A percentile compares a stretch with the other conserved stretches of the same genome.
Conservation (phyloP, 2,329 filamentous ascomycete genomes). For the Seiridium unicorne region DNA sequence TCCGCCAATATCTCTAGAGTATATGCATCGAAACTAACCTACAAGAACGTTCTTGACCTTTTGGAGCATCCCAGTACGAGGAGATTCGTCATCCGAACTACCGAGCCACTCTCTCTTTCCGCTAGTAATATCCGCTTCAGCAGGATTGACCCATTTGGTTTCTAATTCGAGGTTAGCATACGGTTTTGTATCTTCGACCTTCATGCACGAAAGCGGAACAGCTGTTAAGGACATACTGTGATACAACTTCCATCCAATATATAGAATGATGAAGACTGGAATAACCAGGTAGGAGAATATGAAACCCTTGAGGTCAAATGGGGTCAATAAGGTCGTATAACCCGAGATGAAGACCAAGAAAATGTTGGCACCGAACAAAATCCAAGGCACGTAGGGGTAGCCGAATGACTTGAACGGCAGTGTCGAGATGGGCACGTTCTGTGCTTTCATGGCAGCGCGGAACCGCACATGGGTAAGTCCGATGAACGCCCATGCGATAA, state of each 20-base stretch:
- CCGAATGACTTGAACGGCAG: constrained; percentile 20
- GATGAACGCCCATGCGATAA: constrained; percentile 29
- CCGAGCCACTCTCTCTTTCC: background rate
- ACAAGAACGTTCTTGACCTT: background rate
- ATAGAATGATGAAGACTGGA: constrained; percentile 22
- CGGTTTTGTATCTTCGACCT: background rate
- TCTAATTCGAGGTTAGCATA: background rate
- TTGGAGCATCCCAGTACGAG: background rate
- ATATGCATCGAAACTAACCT: background rate
- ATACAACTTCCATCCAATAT: constrained; percentile 20
- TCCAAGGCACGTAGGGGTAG: constrained; percentile 22
- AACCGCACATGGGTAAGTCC: constrained; percentile 25
- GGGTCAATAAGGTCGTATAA: constrained; percentile 22
- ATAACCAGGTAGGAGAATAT: constrained; percentile 25
- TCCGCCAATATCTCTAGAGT: too few species aligned
- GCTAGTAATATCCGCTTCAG: background rate
- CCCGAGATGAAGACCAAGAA: constrained; percentile 26
- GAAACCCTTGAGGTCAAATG: constrained; percentile 22
- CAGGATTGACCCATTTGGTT: background rate
- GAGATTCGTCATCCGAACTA: background rate
- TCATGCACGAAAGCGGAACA: background rate
- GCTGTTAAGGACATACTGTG: background rate
- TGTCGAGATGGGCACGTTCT: constrained; percentile 18
- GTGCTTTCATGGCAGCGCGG: constrained; percentile 20
- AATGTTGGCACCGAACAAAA: constrained; percentile 22